Evolutionary conservation across 2,329 filamentous ascomycete species (phyloP), one percentile per base, ranked within the genome.

Genomic region (Colletotrichum destructivum): DNA sequence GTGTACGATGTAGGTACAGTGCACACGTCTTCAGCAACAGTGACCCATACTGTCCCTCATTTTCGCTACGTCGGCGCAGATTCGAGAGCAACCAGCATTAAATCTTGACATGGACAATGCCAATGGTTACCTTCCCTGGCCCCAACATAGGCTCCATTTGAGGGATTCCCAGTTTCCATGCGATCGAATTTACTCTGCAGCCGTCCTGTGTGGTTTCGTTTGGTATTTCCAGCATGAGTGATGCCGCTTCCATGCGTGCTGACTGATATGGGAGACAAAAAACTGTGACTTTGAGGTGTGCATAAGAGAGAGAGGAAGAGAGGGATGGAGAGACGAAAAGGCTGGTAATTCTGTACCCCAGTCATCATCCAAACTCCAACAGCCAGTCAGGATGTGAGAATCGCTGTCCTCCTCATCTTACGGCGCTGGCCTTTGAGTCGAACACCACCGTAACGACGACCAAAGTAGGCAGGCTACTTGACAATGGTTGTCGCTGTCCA

Each of bases 41-140:
- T 21, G 42, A 40, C 57, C 26, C 44, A 59, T 44, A 4, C 55
- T 23, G 44, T 51, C 46, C 51, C 35, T 62, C 57, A 62, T 62
- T 62, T 61, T 71, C 65, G 69, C 65, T 71, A 64, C 69, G 59
- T 64, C 60, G 40, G 64, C 42, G 69, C 69, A 69, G 51, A 62
- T 62, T 62, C 60, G 59, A 61, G 59, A 51, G 47, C 26, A 35
- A 23, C 35, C 42, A 42, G 61, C 60, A 62, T 54, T 38, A 38
- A 55, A 18, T 26, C 26, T 11, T 23, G n/a, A n/a, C 38, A 52
- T 44, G 16, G 23, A 42, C 61, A 42, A 54, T 31, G 61, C 13
- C 16, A 55, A 49, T 63, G 38, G 47, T 65, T 47, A 57, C 38
- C 40, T 65, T 38, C 35, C 52, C 23, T 57, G 56, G 26, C 40